These are phyloP conservation scores for Hypholoma fasciculare DNA, from an alignment of 768 basidiomycete species.

Conservation along the genomic window DNA sequence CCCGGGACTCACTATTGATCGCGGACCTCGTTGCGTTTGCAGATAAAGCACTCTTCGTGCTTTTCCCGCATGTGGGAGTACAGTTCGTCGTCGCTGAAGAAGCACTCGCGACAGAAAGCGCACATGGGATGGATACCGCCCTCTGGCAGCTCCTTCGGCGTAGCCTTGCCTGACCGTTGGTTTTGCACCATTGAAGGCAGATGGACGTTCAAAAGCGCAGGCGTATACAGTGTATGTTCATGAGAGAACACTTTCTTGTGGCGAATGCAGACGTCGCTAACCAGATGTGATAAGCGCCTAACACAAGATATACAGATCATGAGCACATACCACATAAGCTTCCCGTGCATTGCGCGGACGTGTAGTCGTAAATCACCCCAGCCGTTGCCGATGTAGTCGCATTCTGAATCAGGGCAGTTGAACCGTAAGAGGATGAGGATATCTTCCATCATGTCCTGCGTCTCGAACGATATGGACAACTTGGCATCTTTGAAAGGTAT, in stretches of 20 bases:
- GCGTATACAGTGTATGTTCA: conserved; percentile 85
- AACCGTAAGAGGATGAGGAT: conserved; percentile 88
- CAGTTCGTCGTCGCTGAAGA: conserved; percentile 92
- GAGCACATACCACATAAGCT: conserved; percentile 73
- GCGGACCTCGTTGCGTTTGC: conserved; percentile 76
- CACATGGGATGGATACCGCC: conserved; percentile 79
- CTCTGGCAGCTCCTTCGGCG: conserved; percentile 57
- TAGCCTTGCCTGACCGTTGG: conserved; percentile 35
- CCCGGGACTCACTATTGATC: conserved; percentile 78
- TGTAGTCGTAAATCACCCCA: conserved; percentile 93
- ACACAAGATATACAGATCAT: not conserved
- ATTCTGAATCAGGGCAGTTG: conserved; percentile 88
- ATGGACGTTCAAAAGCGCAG: conserved; percentile 61
- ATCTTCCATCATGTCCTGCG: conserved; percentile 93
- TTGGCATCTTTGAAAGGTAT: conserved; percentile 71
- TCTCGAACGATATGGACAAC: conserved; percentile 84
- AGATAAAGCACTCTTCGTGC: conserved; percentile 97
- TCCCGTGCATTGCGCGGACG: conserved; percentile 70
- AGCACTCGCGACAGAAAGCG: conserved; percentile 90
- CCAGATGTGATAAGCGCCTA: not conserved
- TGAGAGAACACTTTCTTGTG: conserved; percentile 95
- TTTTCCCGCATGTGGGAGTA: conserved; percentile 89
- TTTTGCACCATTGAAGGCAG: conserved; percentile 63
- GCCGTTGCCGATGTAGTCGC: conserved; percentile 80
- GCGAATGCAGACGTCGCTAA: conserved; percentile 83